Percentiles rank a stretch among this genome's conserved stretches.
Evolutionary conservation across 495 filamentous ascomycete species (phyloP).

Genomic region (Neurospora sp.): DNA sequence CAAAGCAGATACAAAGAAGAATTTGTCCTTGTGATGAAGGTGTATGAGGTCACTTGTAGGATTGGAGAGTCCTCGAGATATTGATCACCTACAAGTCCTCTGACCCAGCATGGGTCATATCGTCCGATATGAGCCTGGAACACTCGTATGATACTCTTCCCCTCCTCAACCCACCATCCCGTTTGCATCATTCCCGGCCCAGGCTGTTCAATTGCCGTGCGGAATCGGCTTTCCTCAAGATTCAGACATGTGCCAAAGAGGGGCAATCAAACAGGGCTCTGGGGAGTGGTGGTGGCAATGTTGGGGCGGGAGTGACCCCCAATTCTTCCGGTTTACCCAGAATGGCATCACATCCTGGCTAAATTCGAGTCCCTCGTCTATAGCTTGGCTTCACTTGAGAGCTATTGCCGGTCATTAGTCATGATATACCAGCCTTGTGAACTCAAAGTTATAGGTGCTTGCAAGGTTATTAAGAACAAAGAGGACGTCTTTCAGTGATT

Average conservation of each 20-base stretch:
- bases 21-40: background rate
- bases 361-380: background rate
- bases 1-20: background rate
- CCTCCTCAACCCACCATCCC: background rate
- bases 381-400: background rate
- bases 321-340: slow-evolving; percentile 1
- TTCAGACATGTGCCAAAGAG: background rate
- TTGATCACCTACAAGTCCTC: background rate
- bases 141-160: background rate
- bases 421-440: background rate
- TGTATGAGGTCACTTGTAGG: background rate
- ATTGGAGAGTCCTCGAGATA: background rate
- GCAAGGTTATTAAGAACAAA: background rate
- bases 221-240: background rate
- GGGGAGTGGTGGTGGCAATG: background rate
- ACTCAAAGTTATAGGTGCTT: background rate
- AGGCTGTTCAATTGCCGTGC: background rate
- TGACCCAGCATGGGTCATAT: background rate
- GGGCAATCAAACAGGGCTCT: background rate
- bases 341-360: background rate
- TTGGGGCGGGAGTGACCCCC: background rate
- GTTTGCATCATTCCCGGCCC: background rate
- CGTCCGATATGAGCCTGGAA: background rate
- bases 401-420: background rate
- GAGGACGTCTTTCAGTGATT: background rate